These are phyloP conservation scores for Gossypium stocksii DNA, from an alignment of 345 rosid genomes.

Conservation along the genomic window DNA sequence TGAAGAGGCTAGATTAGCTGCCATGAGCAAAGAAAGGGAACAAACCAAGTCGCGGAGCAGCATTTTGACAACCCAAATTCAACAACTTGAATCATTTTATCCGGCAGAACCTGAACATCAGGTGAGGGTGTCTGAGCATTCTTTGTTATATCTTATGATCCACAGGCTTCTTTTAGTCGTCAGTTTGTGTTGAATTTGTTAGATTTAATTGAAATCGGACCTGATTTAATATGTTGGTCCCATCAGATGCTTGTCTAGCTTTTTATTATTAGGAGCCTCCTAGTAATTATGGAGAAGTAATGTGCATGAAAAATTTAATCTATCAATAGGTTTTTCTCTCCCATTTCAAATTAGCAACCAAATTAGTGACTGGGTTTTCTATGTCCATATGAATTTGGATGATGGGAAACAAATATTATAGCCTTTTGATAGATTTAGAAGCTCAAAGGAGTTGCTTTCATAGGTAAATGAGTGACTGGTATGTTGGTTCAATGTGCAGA, in stretches of 20 bases:
- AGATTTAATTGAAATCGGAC: too few species aligned
- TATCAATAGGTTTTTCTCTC: background rate
- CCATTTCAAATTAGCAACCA: background rate
- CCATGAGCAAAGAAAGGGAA: slow-evolving; percentile 75
- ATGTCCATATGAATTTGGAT: background rate
- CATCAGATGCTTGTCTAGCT: background rate
- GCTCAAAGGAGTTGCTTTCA: background rate
- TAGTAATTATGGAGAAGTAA: background rate
- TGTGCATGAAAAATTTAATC: background rate
- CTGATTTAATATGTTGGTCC: background rate
- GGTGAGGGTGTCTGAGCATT: slow-evolving; percentile 27
- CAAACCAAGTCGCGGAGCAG: slow-evolving; percentile 66
- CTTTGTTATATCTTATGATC: background rate
- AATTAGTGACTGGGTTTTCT: background rate
- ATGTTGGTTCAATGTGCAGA: slow-evolving; percentile 38
- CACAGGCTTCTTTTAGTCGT: background rate
- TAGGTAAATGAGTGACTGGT: background rate
- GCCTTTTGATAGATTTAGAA: background rate
- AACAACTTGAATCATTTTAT: slow-evolving; percentile 56
- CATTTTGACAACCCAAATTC: slow-evolving; percentile 80
- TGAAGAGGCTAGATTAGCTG: slow-evolving; percentile 71
- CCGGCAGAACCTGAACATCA: slow-evolving; percentile 95
- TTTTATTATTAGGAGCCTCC: background rate
- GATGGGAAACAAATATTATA: background rate
- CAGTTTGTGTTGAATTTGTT: background rate